Percentiles rank a stretch among this genome's conserved stretches.
Evolutionary conservation across 495 filamentous ascomycete species (phyloP).

Genomic region (Talaromyces trachyspermus): DNA sequence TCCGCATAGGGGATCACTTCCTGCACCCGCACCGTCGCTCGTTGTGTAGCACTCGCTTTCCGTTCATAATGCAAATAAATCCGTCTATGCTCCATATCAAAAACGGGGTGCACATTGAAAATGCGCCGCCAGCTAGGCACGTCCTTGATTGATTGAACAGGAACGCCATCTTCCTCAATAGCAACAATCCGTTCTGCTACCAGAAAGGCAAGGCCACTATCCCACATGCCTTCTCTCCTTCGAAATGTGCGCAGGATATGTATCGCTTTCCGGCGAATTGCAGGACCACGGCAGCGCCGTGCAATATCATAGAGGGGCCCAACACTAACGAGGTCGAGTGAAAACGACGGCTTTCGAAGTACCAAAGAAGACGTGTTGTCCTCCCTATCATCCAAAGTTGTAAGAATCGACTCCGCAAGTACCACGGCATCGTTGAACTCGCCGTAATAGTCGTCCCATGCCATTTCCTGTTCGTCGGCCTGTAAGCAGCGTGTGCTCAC

Average conservation of each 20-base stretch:
- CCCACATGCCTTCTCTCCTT: slow-evolving; percentile 10
- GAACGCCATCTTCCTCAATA: slow-evolving; percentile 8
- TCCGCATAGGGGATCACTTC: too few species aligned
- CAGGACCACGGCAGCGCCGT: slow-evolving; percentile 9
- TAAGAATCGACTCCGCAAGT: slow-evolving; percentile 13
- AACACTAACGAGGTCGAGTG: slow-evolving; percentile 2
- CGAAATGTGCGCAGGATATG: background rate
- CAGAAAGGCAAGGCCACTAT: slow-evolving; percentile 5
- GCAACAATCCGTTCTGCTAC: slow-evolving; percentile 5
- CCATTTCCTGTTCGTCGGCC: background rate
- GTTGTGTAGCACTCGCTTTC: background rate
- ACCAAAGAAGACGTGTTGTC: background rate
- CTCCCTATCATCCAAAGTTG: background rate
- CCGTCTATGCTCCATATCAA: slow-evolving; percentile 1
- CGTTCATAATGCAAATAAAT: background rate
- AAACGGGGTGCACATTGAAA: background rate
- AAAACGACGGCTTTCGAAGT: background rate
- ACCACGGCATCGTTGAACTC: slow-evolving; percentile 12
- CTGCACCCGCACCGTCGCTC: background rate
- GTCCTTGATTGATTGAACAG: background rate
- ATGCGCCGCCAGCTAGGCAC: slow-evolving; percentile 6
- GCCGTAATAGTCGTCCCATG: slow-evolving; percentile 2
- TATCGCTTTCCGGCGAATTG: slow-evolving; percentile 7
- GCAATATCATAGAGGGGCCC: slow-evolving; percentile 4
- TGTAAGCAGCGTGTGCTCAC: background rate